These are phyloP conservation scores for Achaetomiella virescens DNA, from an alignment of 495 filamentous ascomycete species.

Conservation along the genomic window DNA sequence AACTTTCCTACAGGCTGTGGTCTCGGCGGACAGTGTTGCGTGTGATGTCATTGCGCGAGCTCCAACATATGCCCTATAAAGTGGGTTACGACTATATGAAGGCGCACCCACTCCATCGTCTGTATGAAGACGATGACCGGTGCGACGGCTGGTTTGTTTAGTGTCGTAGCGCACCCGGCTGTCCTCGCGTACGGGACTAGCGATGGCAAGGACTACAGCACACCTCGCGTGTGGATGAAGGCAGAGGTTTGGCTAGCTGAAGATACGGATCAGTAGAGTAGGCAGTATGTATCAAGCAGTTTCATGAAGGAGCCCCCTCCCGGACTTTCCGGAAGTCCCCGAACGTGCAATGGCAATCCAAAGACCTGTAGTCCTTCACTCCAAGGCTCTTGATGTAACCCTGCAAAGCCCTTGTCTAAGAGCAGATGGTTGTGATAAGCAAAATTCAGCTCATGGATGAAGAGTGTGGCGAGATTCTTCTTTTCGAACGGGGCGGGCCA, in stretches of 20 bases:
- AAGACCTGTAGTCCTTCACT: too few relatives aligned
- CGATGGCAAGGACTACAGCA: slow-evolving; percentile 1
- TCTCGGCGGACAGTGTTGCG: background rate
- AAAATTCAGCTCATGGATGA: too few relatives aligned
- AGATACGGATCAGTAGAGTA: too few relatives aligned
- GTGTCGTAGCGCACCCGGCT: background rate
- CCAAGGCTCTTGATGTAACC: too few relatives aligned
- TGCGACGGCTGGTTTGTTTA: slow-evolving; percentile 1
- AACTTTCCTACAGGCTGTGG: background rate
- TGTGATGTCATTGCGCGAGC: background rate
- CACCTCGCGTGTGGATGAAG: slow-evolving; percentile 3
- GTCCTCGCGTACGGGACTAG: background rate
- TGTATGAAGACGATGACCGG: slow-evolving; percentile 2
- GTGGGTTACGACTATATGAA: background rate
- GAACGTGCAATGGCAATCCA: too few relatives aligned
- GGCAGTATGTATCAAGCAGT: too few relatives aligned
- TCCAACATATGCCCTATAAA: background rate
- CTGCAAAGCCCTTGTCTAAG: too few relatives aligned
- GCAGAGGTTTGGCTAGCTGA: slow-evolving; percentile 1
- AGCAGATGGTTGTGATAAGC: too few relatives aligned
- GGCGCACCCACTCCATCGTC: slow-evolving; percentile 3
- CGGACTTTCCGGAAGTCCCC: too few relatives aligned
- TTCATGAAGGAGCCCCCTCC: too few relatives aligned
- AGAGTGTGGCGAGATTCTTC: too few relatives aligned
- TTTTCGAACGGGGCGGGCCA: too few relatives aligned